A percentile compares a stretch with the other conserved stretches of the same genome.
Conservation (phyloP, 73 alveolate genomes). For the Diophrys appendiculata region DNA sequence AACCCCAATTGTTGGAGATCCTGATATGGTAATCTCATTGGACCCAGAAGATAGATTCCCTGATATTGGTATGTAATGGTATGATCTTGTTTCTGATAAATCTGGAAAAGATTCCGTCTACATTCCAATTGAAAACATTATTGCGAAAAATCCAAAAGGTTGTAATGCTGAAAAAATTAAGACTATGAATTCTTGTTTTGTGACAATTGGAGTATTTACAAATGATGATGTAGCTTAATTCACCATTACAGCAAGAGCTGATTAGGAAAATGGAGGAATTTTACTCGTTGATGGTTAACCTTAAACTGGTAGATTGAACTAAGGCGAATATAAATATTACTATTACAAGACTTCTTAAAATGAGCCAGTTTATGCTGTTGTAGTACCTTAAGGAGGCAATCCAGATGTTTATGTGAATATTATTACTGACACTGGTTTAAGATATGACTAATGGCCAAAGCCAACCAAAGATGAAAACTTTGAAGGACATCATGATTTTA, state of each 20-base stretch:
- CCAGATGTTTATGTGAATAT: constrained; percentile 19
- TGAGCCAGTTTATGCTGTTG: constrained; percentile 14
- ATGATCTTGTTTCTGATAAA: neutral
- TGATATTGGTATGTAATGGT: neutral
- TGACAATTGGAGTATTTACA: constrained; percentile 16
- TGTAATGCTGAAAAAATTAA: neutral
- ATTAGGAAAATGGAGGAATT: neutral
- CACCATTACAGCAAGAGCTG: neutral
- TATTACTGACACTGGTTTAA: neutral
- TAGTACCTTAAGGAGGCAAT: constrained; percentile 19
- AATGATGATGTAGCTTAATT: constrained; percentile 8
- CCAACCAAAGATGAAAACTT: constrained; percentile 8
- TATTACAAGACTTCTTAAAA: neutral
- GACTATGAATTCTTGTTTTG: neutral
- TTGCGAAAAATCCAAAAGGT: neutral
- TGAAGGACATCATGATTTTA: neutral
- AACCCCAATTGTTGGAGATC: constrained; percentile 57
- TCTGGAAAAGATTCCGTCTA: neutral
- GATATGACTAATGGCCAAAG: constrained; percentile 1
- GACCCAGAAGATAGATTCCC: constrained; percentile 24
- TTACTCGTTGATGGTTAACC: constrained; percentile 5
- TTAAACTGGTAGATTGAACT: neutral
- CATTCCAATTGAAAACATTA: no score
- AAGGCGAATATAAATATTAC: constrained; percentile 11
- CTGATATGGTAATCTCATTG: constrained; percentile 51